Conservation (phyloP, 768 basidiomycete genomes). For the Clitopilus hobsonii region DNA sequence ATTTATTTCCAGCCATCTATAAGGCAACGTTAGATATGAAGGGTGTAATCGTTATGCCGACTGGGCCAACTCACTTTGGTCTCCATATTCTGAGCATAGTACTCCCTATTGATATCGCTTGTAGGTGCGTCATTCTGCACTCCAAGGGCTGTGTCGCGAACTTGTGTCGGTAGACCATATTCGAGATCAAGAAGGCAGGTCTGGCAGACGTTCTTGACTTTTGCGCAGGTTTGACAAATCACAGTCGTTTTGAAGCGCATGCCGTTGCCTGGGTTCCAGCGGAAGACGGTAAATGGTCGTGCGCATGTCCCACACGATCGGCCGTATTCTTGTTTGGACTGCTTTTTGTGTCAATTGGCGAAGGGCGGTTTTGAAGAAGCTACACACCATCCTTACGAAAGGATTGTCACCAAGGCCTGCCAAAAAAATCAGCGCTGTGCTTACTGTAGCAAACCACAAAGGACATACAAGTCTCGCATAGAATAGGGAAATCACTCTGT, state of each 20-base stretch:
- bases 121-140: slow-evolving; percentile 85
- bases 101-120: slow-evolving; percentile 96
- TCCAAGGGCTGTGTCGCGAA: slow-evolving; percentile 91
- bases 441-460: slow-evolving; percentile 1
- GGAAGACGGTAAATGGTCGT: slow-evolving; percentile 93
- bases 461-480: slow-evolving; percentile 84
- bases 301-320: slow-evolving; percentile 97
- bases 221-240: slow-evolving; percentile 95
- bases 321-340: slow-evolving; percentile 98
- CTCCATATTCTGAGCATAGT: slow-evolving; percentile 91
- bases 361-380: neutral
- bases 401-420: slow-evolving; percentile 85
- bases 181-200: slow-evolving; percentile 96
- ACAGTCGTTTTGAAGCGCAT: slow-evolving; percentile 96
- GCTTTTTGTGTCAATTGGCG: slow-evolving; percentile 5
- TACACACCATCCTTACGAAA: slow-evolving; percentile 87
- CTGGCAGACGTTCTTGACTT: slow-evolving; percentile 95
- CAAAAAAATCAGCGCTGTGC: slow-evolving; percentile 1
- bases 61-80: slow-evolving; percentile 50
- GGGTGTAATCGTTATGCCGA: neutral
- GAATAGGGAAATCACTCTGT: slow-evolving; percentile 88
- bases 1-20: slow-evolving; percentile 70
- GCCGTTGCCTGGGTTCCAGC: slow-evolving; percentile 95
- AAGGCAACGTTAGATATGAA: slow-evolving; percentile 6
- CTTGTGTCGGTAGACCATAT: slow-evolving; percentile 94